Percentiles rank a stretch among this genome's conserved stretches.
Evolutionary conservation across 2,329 filamentous ascomycete genomes (phyloP).

Genomic region (Aspergillus novoparasiticus): DNA sequence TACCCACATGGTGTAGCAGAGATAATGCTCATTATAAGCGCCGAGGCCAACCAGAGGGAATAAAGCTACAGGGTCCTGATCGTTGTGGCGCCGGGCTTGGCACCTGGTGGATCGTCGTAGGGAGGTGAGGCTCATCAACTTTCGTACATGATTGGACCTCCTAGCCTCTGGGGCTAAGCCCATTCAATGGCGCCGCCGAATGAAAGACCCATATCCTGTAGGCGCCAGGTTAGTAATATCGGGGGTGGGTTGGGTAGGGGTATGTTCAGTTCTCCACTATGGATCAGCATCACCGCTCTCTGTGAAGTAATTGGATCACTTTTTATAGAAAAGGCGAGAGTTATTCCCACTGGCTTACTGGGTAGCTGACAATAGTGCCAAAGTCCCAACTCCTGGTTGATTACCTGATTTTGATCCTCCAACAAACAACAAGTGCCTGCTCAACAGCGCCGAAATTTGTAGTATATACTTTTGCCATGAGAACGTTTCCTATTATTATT

Average conservation of each 20-base stretch:
- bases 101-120: neutral
- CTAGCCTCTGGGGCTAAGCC: neutral
- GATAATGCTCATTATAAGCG: too few species aligned
- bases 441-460: too few species aligned
- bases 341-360: too few species aligned
- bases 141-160: neutral
- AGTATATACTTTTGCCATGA: too few species aligned
- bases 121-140: neutral
- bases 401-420: too few species aligned
- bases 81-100: neutral
- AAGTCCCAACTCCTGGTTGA: too few species aligned
- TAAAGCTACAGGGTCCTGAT: neutral
- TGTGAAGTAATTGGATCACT: too few species aligned
- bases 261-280: neutral
- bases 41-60: neutral
- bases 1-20: neutral
- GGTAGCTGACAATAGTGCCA: too few species aligned
- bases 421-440: too few species aligned
- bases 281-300: too few species aligned
- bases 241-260: too few species aligned
- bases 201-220: neutral
- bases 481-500: accelerated
- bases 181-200: neutral
- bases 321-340: too few species aligned
- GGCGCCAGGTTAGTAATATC: neutral